Conservation (phyloP, 495 filamentous ascomycete species). For the Pyronema domesticum region DNA sequence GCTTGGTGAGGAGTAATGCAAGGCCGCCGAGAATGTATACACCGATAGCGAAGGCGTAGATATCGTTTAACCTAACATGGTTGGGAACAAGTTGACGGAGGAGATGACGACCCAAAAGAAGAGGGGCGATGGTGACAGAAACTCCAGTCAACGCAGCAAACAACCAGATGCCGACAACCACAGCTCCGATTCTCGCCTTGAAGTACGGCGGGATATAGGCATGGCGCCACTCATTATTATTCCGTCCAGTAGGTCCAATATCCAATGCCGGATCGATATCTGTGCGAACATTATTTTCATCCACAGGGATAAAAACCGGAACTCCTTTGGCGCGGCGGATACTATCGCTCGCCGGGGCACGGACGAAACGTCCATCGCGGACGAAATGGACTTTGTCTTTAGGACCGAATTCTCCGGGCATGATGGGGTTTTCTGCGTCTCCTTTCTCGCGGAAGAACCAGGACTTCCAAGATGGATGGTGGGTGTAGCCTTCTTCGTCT, state of each 20-base stretch:
- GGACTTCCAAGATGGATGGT: slow-evolving; percentile 37
- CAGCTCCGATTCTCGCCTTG: slow-evolving; percentile 56
- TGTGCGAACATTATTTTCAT: slow-evolving; percentile 45
- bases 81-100: slow-evolving; percentile 49
- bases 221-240: slow-evolving; percentile 50
- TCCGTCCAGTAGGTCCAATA: slow-evolving; percentile 44
- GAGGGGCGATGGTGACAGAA: slow-evolving; percentile 62
- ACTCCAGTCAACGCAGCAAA: slow-evolving; percentile 91
- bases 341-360: slow-evolving; percentile 79
- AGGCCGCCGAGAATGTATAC: slow-evolving; percentile 55
- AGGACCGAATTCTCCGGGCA: slow-evolving; percentile 25
- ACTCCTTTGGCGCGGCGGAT: slow-evolving; percentile 77
- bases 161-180: slow-evolving; percentile 79
- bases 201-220: slow-evolving; percentile 87
- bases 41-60: slow-evolving; percentile 87
- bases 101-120: slow-evolving; percentile 64
- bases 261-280: slow-evolving; percentile 31
- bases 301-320: slow-evolving; percentile 63
- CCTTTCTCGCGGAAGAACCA: slow-evolving; percentile 26
- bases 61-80: slow-evolving; percentile 65
- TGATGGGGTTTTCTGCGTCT: slow-evolving; percentile 33
- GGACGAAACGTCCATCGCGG: slow-evolving; percentile 68
- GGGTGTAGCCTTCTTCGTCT: slow-evolving; percentile 65
- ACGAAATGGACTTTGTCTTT: slow-evolving; percentile 35
- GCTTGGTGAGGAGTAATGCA: slow-evolving; percentile 40